Evolutionary conservation across 2,329 filamentous ascomycete species (phyloP), one percentile per base, ranked within the genome.

Genomic region (Xylaria sp.): DNA sequence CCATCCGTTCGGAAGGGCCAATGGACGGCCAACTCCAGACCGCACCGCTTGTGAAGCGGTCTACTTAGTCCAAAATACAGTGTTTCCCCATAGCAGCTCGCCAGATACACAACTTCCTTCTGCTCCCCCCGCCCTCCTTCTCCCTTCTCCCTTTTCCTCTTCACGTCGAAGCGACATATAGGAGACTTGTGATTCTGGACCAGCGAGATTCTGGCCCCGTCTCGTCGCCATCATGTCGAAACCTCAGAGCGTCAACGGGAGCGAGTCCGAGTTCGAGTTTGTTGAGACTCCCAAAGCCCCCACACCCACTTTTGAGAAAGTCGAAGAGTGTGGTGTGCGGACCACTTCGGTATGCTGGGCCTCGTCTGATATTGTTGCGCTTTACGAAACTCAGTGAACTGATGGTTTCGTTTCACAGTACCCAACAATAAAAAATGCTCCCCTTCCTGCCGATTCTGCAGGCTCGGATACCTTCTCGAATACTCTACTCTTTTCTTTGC

Each of bases 381-480:
- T 21, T 17, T 40, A 51, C 37, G 19, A 31, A 25, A 50, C 42
- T 50, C 17, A n/a, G 11, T 53, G 11, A n/a, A 43, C 66, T 72
- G 47, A 70, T 53, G 43, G 11, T 42, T 11, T 28, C 38, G 46
- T 23, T 28, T 43, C 69, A 64, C 74, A 96, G 94, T 94, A 88
- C 73, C 90, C 92, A 33, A 81, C 92, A 65, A 98, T 98, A 81
- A 92, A 96, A 77, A 98, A 98, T 87, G 92, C 89, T 51, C 93
- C 95, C 68, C 87, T 98, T 45, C 95, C 95, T 38, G 94, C 94
- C 69, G 95, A 99, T 77, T 92, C 88, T 53, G 82, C 92, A 54
- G 91, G 93, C 69, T 88, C 86, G 78, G 92, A 96, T 70, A 89
- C 83, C 78, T 99, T 98, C 88, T 94, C 90, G 80, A 96, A 95